These are phyloP conservation scores for Mariannaea sp. DNA, from an alignment of 2,329 filamentous ascomycete genomes.

Conservation along the genomic window DNA sequence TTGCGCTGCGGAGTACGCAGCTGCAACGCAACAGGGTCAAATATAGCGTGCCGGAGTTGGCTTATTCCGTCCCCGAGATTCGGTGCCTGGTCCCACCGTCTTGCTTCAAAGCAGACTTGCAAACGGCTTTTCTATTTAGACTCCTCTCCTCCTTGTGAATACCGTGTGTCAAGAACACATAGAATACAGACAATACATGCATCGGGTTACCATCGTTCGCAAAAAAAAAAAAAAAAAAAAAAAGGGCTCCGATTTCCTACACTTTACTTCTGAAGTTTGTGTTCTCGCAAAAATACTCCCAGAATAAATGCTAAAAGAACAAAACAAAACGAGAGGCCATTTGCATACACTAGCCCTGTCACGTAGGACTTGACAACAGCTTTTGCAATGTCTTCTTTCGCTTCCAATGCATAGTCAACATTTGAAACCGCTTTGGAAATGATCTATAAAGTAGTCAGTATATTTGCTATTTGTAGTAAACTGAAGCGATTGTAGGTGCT, in stretches of 20 bases:
- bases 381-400: neutral
- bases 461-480: neutral
- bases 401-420: neutral
- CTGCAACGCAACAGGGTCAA: too few species aligned
- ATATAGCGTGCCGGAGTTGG: neutral
- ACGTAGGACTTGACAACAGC: constrained; percentile 5
- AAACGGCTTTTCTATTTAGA: too few species aligned
- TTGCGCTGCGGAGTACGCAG: too few species aligned
- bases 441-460: neutral
- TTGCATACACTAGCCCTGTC: neutral
- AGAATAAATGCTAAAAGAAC: neutral
- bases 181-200: too few species aligned
- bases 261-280: neutral
- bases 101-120: too few species aligned
- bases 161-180: too few species aligned
- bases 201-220: too few species aligned
- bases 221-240: too few species aligned
- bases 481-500: too few species aligned
- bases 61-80: neutral
- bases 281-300: neutral
- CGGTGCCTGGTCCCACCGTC: too few species aligned
- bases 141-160: too few species aligned
- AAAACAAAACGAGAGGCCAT: constrained; percentile 2
- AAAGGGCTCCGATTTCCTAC: too few species aligned
- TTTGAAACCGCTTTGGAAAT: constrained; percentile 5